Base-by-base conservation (phyloP, 2,329 filamentous ascomycete species). In the Trichoderma sp. region DNA sequence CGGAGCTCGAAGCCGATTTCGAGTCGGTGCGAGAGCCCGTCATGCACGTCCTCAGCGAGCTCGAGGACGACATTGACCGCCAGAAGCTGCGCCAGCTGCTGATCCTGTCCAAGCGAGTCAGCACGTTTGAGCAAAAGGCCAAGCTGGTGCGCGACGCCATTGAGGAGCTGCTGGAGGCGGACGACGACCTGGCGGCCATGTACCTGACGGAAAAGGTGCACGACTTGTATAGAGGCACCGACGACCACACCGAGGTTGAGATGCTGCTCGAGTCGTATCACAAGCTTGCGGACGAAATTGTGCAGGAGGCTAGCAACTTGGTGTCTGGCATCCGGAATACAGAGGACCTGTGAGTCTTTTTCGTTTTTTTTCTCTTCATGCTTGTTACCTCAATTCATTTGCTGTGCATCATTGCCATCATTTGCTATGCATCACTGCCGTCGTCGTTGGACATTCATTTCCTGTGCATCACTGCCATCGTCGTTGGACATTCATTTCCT, bases 181-280 rank as follows among this genome's bases (percentile, higher is more conserved):
- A 99, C 76, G 95, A 99, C 77, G 95, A 99, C 77, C 82, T 99
- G 37, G 90, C 93, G 17, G 87, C 90, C 71, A 98, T 99, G 95
- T 99, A 99, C 76, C 82, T 99, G 70, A 94, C 92, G 0, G 95
- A 98, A 79, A 94, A 97, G 77, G 86, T 87, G 3, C 87, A 89
- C 64, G 92, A 94, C 70, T 84, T 90, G 19, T 82, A 86, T 52
- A 86, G 94, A 64, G 88, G 89, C 64, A 90, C 93, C 70, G 89
- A 97, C 72, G 93, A 97, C 74, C 94, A 98, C 75, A 95, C 94
- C 29, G 95, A 99, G 79, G 92, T 99, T 6, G 95, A 99, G 81
- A 93, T 99, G 89, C 84, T 99, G 58, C 83, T 99, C 5, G 95
- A 99, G 78, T 97, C 93, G 3, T 99, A 99, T 78, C 93, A 98